These are phyloP conservation scores for Ajuga chamaepitys DNA, from an alignment of 257 asterid species.

Conservation along the genomic window DNA sequence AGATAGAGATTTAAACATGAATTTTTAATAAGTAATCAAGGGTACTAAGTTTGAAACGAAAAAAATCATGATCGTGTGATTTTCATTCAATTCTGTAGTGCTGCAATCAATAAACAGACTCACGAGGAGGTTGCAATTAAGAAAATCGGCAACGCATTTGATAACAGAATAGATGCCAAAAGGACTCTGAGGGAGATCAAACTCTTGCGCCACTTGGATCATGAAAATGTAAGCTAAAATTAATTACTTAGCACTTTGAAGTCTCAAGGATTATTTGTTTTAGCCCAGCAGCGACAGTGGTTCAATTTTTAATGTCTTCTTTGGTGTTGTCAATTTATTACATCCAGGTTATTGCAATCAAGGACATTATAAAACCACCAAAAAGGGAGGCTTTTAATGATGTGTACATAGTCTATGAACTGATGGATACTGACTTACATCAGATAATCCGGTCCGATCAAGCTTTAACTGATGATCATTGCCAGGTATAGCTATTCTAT, in stretches of 20 bases:
- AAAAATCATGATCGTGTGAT: background rate
- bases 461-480: constrained; percentile 66
- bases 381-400: constrained; percentile 60
- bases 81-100: constrained; percentile 32
- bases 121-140: constrained; percentile 75
- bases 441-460: constrained; percentile 87
- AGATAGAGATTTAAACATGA: background rate
- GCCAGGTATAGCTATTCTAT: constrained; percentile 43
- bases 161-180: constrained; percentile 69
- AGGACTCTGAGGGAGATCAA: constrained; percentile 81
- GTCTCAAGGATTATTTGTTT: background rate
- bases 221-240: constrained; percentile 51
- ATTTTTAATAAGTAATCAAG: too few species aligned
- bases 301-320: background rate
- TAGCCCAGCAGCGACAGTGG: background rate
- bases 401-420: constrained; percentile 71
- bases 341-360: constrained; percentile 63
- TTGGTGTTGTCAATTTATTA: background rate
- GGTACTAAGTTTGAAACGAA: too few species aligned
- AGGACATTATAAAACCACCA: constrained; percentile 78
- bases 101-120: constrained; percentile 64
- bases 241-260: background rate
- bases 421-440: constrained; percentile 86
- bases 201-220: constrained; percentile 78
- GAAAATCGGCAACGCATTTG: constrained; percentile 82